Evolutionary conservation across 164 flowering plant species (phyloP), one percentile per base, ranked within the genome.

Genomic region (Brasenia schreberi): DNA sequence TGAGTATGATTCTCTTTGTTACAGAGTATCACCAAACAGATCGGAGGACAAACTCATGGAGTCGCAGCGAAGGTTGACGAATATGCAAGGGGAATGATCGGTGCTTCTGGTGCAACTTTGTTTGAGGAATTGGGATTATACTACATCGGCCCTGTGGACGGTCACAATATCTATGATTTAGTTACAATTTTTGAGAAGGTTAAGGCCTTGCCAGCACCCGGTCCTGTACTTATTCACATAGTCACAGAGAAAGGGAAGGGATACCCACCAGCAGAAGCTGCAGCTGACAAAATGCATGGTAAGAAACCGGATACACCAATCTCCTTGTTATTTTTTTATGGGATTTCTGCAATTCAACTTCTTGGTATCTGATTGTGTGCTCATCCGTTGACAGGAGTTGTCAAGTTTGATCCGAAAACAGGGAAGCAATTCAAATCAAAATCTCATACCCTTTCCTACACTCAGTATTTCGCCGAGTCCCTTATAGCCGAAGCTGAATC

Each of bases 401-500:
- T 75, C 65, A 83, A 79, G 66, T 83, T 83, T 62, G 87, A 83
- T 23, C 80, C 83, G 2, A 63, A 43, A 27, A 65, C 84, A 0
- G 84, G 87, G 59, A 81, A 83, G 65, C 87, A 83, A 73, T 49
- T 49, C 9, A 49, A 49, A 5, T 1, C 53, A 49, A 84, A 84
- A 69, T 73, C 89, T 16, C 11, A 88, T 0, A 87, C 96, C 0
- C 86, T 84, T 43, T 73, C 97, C 7, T 87, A 90, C 72, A 90
- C 97, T 5, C 88, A 76, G 63, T 90, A 90, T 75, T 93, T 93
- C 71, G 97, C 95, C 4, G 88, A 93, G 65, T 76, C 98, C 42
- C 78, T 93, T 19, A 81, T 90, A 59, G 78, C 76, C 71, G 97
- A 87, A 81, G 98, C 98, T 10, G 96, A 90, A 68, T 59, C 19